phyloP scores from a whole-genome alignment of 805 yeast species.

The Candida quercuum region DNA sequence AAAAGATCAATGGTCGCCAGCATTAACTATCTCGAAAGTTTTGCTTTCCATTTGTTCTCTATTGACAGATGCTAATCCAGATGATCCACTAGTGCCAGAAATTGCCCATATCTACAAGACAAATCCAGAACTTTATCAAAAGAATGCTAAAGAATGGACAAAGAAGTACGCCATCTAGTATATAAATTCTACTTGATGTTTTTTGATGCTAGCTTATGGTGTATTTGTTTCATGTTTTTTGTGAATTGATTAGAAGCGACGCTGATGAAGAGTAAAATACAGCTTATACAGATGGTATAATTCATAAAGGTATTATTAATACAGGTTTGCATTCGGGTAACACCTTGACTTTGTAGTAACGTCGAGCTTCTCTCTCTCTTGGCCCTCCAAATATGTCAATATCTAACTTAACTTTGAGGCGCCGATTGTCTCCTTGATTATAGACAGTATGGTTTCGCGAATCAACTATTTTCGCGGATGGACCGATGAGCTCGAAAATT shows the following conservation, averaged over 20 bases:
- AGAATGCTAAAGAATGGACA: constrained; percentile 98
- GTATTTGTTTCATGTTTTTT: not conserved
- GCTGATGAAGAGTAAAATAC: not conserved
- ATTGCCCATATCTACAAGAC: constrained; percentile 95
- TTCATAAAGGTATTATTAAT: constrained; percentile 12
- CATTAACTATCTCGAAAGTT: constrained; percentile 92
- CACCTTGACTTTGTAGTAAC: not conserved
- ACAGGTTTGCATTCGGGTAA: constrained; percentile 12
- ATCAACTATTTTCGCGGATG: no score
- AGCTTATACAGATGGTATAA: not conserved
- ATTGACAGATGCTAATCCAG: constrained; percentile 97
- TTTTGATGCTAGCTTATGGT: not conserved
- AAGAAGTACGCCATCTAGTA: constrained; percentile 87
- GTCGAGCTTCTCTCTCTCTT: no score
- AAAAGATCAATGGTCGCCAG: constrained; percentile 99
- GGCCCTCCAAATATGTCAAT: not conserved
- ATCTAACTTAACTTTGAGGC: not conserved
- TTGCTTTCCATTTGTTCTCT: constrained; percentile 90
- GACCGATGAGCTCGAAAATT: constrained; percentile 1
- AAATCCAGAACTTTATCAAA: constrained; percentile 89
- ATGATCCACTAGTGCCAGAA: constrained; percentile 98
- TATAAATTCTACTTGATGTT: no score
- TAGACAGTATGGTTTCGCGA: not conserved
- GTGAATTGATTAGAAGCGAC: no score
- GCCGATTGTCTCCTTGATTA: not conserved